Conservation (phyloP, 768 basidiomycete species). For the Lentinula raphanica region DNA sequence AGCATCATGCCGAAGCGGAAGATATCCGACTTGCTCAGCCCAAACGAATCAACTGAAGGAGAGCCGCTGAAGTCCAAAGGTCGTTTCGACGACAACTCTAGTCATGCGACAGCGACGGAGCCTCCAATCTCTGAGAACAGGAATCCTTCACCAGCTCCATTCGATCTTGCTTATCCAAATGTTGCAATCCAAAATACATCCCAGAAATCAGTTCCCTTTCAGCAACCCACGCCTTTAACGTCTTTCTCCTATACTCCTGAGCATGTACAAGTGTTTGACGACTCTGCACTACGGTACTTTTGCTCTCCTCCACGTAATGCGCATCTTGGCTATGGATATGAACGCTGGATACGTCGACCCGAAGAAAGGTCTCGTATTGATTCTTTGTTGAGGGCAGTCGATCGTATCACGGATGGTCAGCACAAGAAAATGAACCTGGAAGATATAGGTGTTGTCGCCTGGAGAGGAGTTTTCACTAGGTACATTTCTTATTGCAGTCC, state of each 20-base stretch:
- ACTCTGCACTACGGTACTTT: constrained; percentile 70
- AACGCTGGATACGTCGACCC: constrained; percentile 61
- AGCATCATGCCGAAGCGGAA: constrained; percentile 9
- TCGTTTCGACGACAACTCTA: constrained; percentile 15
- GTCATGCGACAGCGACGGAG: not conserved
- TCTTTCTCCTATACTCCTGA: constrained; percentile 67
- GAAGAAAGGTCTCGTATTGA: constrained; percentile 69
- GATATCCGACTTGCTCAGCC: constrained; percentile 6
- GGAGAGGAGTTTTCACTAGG: constrained; percentile 87
- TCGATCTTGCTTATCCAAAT: constrained; percentile 5
- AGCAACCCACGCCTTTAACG: constrained; percentile 62
- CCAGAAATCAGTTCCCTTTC: constrained; percentile 39
- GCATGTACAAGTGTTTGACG: constrained; percentile 55
- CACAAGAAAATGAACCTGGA: constrained; percentile 16
- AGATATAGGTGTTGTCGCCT: constrained; percentile 57
- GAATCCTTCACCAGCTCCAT: not conserved
- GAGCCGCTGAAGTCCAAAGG: constrained; percentile 17
- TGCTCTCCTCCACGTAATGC: constrained; percentile 61
- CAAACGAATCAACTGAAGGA: not conserved
- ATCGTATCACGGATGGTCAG: constrained; percentile 33
- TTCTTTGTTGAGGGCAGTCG: constrained; percentile 55
- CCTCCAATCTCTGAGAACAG: not conserved
- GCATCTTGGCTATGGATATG: constrained; percentile 66
- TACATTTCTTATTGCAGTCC: constrained; percentile 19
- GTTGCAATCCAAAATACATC: constrained; percentile 5